Evolutionary conservation across 192 early-diverging fungal species (phyloP).

Genomic region (Coemansia sp.): DNA sequence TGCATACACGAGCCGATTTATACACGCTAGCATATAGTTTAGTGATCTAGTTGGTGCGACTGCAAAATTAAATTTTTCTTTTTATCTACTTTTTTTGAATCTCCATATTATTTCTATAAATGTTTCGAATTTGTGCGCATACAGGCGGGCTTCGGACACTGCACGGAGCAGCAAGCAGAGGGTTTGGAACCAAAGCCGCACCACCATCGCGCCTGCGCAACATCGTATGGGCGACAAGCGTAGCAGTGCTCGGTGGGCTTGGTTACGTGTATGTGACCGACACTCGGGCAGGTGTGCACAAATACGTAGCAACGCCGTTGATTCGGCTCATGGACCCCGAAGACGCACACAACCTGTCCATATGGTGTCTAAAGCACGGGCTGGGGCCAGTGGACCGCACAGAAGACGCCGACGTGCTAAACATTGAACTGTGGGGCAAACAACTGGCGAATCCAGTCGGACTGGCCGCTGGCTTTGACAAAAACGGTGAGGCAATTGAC

Average conservation of each 20-base stretch:
- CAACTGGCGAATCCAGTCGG: slow-evolving; percentile 76
- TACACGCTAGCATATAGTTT: no score
- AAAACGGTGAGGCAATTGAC: slow-evolving; percentile 87
- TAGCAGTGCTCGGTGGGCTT: slow-evolving; percentile 41
- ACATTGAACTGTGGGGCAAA: slow-evolving; percentile 71
- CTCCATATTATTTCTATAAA: background rate
- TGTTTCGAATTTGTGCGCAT: slow-evolving; percentile 31
- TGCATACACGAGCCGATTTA: no score
- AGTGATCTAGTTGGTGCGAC: no score
- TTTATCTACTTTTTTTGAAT: slow-evolving; percentile 3
- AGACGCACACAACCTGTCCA: slow-evolving; percentile 67
- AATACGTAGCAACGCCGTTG: slow-evolving; percentile 63
- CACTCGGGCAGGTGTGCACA: slow-evolving; percentile 72
- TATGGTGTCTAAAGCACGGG: slow-evolving; percentile 61
- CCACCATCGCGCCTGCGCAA: slow-evolving; percentile 30
- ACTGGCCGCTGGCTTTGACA: slow-evolving; percentile 89
- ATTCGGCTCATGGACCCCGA: slow-evolving; percentile 75
- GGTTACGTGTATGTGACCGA: slow-evolving; percentile 65
- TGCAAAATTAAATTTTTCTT: background rate
- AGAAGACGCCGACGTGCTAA: slow-evolving; percentile 56
- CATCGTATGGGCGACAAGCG: slow-evolving; percentile 31
- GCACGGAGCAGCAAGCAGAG: slow-evolving; percentile 3
- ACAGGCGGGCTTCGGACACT: slow-evolving; percentile 1
- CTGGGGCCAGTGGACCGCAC: slow-evolving; percentile 63
- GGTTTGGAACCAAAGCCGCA: slow-evolving; percentile 31